These are phyloP conservation scores for Nemania sp. DNA, from an alignment of 2,329 filamentous ascomycete species.

Conservation along the genomic window DNA sequence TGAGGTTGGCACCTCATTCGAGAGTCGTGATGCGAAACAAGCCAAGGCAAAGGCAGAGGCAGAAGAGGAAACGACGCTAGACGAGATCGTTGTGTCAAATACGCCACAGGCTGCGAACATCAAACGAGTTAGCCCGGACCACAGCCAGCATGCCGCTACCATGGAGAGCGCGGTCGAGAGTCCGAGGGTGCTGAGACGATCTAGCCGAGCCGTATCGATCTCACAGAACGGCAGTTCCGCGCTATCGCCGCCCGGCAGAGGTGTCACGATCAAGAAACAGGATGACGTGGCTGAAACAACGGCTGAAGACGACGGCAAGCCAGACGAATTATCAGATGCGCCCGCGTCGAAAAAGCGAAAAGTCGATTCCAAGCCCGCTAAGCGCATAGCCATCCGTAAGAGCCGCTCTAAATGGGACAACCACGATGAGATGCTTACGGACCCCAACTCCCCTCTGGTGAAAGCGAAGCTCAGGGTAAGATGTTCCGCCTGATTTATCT, in stretches of 20 bases:
- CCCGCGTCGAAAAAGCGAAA: conserved; percentile 36
- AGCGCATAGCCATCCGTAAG: conserved; percentile 34
- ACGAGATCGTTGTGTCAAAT: conserved; percentile 10
- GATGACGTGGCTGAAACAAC: conserved; percentile 16
- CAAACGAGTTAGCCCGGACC: background rate
- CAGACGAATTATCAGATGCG: conserved; percentile 26
- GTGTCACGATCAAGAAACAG: conserved; percentile 23
- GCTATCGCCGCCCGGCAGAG: conserved; percentile 5
- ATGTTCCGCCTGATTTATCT: background rate
- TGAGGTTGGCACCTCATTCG: conserved; percentile 16
- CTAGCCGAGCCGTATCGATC: conserved; percentile 11
- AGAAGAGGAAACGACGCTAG: conserved; percentile 2
- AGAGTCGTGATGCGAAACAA: background rate
- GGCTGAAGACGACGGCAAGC: conserved; percentile 13
- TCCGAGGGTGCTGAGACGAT: background rate
- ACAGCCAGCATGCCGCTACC: background rate
- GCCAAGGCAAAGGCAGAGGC: background rate
- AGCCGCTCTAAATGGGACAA: conserved; percentile 38
- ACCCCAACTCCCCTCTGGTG: conserved; percentile 43
- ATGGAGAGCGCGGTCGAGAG: background rate
- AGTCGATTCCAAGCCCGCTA: conserved; percentile 34
- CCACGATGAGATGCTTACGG: conserved; percentile 43
- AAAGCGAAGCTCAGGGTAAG: conserved; percentile 44
- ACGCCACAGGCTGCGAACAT: background rate
- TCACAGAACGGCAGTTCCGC: conserved; percentile 18